Evolutionary conservation across 352 stramenopile genomes (phyloP).

Genomic region (Pythium chondricola): DNA sequence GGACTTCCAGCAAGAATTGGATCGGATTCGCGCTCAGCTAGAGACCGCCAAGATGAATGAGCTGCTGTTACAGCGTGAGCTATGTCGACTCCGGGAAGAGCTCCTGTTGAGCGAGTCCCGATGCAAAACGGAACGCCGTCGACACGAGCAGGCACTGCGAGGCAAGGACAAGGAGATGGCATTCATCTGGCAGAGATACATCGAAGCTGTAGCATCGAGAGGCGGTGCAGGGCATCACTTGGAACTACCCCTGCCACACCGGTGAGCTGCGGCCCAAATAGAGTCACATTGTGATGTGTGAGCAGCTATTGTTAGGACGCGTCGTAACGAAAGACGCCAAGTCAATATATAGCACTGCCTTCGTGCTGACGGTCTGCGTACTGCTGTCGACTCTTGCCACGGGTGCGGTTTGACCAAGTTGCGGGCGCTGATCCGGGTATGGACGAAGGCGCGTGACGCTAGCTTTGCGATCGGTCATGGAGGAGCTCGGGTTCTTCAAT

Average conservation of each 20-base stretch:
- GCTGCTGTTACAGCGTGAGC: slow-evolving; percentile 36
- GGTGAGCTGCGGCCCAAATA: background rate
- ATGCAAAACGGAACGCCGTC: slow-evolving; percentile 40
- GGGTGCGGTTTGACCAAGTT: background rate
- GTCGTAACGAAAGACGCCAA: too few relatives aligned
- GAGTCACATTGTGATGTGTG: too few relatives aligned
- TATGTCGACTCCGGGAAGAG: slow-evolving; percentile 50
- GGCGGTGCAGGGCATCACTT: background rate
- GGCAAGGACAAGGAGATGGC: slow-evolving; percentile 57
- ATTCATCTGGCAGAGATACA: slow-evolving; percentile 73
- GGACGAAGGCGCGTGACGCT: slow-evolving; percentile 19
- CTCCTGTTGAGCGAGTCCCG: slow-evolving; percentile 54
- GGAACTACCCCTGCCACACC: background rate
- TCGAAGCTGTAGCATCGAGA: slow-evolving; percentile 24
- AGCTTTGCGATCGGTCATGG: slow-evolving; percentile 38
- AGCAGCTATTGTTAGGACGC: too few relatives aligned
- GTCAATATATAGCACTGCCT: too few relatives aligned
- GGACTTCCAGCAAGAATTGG: slow-evolving; percentile 23
- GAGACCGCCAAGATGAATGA: slow-evolving; percentile 47
- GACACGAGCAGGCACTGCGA: slow-evolving; percentile 38
- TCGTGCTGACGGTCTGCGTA: too few relatives aligned
- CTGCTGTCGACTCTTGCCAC: too few relatives aligned
- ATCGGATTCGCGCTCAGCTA: slow-evolving; percentile 17
- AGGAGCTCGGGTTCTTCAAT: slow-evolving; percentile 79
- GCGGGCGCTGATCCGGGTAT: slow-evolving; percentile 25